phyloP scores from a whole-genome alignment of 306 rosid species.

The Arachis hypogaea region DNA sequence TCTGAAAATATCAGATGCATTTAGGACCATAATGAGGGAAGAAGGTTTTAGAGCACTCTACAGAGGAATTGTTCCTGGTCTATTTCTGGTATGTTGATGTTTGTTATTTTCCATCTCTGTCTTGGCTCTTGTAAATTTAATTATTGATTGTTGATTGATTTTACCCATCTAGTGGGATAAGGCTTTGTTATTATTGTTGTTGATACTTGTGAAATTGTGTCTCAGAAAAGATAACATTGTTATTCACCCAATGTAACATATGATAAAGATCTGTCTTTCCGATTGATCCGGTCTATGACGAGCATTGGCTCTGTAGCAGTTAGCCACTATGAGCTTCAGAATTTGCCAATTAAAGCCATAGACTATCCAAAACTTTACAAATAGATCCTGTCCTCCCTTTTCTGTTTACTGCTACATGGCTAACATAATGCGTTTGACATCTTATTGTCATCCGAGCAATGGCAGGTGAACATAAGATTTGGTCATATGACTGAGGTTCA shows the following conservation, averaged over 20 bases:
- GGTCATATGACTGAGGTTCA: conserved; percentile 9
- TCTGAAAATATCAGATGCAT: conserved; percentile 75
- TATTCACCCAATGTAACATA: not conserved
- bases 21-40: conserved; percentile 87
- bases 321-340: conserved; percentile 1
- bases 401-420: not conserved
- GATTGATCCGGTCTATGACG: conserved; percentile 2
- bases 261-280: conserved; percentile 10
- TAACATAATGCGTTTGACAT: conserved; percentile 12
- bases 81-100: conserved; percentile 74
- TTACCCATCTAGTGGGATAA: too few species aligned
- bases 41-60: conserved; percentile 81
- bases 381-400: not conserved
- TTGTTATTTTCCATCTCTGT: conserved; percentile 26
- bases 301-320: not conserved
- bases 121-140: conserved; percentile 23
- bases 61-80: conserved; percentile 85
- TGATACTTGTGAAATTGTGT: not conserved
- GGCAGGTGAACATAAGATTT: not conserved
- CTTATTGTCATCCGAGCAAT: conserved; percentile 8
- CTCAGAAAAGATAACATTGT: conserved; percentile 21
- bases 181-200: too few species aligned
- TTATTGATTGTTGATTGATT: too few species aligned
- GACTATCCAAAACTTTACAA: conserved; percentile 12
- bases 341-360: conserved; percentile 1